Evolutionary conservation across 176 grass and related monocot species (phyloP), one percentile per base, ranked within the genome.

Genomic region (Rhynchospora breviuscula): DNA sequence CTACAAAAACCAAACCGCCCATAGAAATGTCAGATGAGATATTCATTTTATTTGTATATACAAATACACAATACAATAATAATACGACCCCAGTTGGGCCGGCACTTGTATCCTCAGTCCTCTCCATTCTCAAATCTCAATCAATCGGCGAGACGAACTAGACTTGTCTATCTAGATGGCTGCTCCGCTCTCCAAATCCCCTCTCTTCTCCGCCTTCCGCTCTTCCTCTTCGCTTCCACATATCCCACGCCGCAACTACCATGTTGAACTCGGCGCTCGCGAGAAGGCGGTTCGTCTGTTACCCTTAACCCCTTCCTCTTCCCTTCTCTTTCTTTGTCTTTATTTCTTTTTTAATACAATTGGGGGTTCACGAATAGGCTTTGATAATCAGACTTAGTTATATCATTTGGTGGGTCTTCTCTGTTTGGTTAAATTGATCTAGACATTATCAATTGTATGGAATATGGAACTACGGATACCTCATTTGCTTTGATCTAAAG

Each of bases 201-300:
- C 47, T 44, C 83, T 85, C 29, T 59, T 74, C 12, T 85, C 83
- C 49, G 59, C 59, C 51, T 59, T 85, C 22, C 83, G 83, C 53
- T 77, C 67, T 2, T 48, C 57, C 52, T 78, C 83, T 78, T 19
- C 56, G 7, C n/a, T 85, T 18, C n/a, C 53, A 12, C 63, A 10
- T 12, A 25, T 78, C 70, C 69, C 83, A 10, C 54, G 69, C 69
- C 70, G 83, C 29, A 63, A 45, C 33, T 85, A 85, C 56, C 83
- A 85, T 63, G 59, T 65, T 46, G 54, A 85, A 35, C 83, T 85
- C 70, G 56, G 69, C 62, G 18, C 72, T 63, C 83, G 83, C 35
- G 83, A 85, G 83, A 78, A 78, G 68, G 70, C 83, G 83, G 83
- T 85, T 33, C 54, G 83, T 74, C 5, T 10, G 23, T 9, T 33